Evolutionary conservation across 148 eudicot species (phyloP).

Genomic region (Rhododendron ferrugineum): DNA sequence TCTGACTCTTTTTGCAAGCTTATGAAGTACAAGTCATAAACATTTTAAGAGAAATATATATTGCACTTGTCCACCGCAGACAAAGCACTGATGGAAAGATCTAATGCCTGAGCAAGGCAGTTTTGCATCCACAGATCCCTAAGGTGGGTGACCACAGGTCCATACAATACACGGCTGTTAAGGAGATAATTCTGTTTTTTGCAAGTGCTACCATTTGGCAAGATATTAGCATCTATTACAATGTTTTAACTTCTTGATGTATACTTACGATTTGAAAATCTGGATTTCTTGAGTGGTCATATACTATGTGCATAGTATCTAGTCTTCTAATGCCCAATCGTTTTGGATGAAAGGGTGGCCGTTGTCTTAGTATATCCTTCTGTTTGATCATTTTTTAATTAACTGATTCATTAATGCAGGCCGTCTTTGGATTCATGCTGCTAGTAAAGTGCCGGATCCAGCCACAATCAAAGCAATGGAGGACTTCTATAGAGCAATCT

Average conservation of each 20-base stretch:
- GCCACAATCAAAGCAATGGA: constrained; percentile 87
- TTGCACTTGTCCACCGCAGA: not conserved
- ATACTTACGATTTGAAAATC: not conserved
- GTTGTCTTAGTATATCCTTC: not conserved
- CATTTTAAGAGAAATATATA: not conserved
- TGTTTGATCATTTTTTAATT: not conserved
- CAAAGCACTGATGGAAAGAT: not conserved
- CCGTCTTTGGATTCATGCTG: constrained; percentile 93
- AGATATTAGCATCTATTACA: not conserved
- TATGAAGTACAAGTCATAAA: not conserved
- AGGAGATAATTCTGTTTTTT: not conserved
- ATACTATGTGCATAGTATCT: not conserved
- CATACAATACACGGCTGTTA: not conserved
- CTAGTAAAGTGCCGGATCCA: constrained; percentile 77
- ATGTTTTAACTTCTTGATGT: not conserved
- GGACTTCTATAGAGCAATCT: constrained; percentile 79
- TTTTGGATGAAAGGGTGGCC: not conserved
- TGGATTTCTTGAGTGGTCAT: not conserved
- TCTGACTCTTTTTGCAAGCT: not conserved
- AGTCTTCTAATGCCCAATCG: not conserved
- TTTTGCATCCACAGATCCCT: not conserved
- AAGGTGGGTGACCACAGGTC: not conserved
- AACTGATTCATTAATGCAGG: constrained; percentile 27
- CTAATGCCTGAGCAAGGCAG: not conserved
- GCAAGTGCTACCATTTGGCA: not conserved